Conservation (phyloP, 306 rosid species). For the Aeschynomene evenia region DNA sequence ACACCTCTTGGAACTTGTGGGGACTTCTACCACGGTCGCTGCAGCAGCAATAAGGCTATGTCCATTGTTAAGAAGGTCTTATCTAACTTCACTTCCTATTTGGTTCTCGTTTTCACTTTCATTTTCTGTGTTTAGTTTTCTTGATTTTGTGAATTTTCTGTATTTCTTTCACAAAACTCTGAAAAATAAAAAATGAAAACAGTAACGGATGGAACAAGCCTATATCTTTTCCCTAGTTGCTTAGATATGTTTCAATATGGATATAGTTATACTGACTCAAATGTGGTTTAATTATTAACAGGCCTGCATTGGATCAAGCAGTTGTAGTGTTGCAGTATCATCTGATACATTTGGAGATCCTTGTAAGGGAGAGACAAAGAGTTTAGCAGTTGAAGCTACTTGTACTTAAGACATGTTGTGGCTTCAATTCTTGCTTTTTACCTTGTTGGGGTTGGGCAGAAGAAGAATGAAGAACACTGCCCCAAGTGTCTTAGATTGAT, state of each 20-base stretch:
- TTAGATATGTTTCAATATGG: neutral
- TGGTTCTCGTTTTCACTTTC: no score
- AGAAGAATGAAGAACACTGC: conserved; percentile 1
- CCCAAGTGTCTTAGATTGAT: neutral
- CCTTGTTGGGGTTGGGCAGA: neutral
- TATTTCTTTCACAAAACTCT: no score
- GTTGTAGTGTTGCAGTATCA: conserved; percentile 72
- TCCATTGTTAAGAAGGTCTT: conserved; percentile 73
- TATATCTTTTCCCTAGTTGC: neutral
- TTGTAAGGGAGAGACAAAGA: conserved; percentile 68
- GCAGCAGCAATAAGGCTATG: conserved; percentile 65
- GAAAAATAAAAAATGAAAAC: no score
- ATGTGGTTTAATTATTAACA: conserved; percentile 41
- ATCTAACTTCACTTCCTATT: neutral
- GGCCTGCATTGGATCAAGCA: conserved; percentile 86
- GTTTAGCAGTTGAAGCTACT: conserved; percentile 93
- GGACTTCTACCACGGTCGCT: conserved; percentile 63
- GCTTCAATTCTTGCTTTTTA: neutral
- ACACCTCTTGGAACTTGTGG: conserved; percentile 85
- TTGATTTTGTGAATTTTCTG: no score
- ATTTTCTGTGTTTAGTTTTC: no score
- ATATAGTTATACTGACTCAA: conserved; percentile 22
- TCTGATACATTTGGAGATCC: conserved; percentile 69
- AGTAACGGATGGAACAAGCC: no score
- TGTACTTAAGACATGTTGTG: conserved; percentile 52